phyloP scores from a whole-genome alignment of 2,329 filamentous ascomycete species.

The Colletotrichum sansevieriae region DNA sequence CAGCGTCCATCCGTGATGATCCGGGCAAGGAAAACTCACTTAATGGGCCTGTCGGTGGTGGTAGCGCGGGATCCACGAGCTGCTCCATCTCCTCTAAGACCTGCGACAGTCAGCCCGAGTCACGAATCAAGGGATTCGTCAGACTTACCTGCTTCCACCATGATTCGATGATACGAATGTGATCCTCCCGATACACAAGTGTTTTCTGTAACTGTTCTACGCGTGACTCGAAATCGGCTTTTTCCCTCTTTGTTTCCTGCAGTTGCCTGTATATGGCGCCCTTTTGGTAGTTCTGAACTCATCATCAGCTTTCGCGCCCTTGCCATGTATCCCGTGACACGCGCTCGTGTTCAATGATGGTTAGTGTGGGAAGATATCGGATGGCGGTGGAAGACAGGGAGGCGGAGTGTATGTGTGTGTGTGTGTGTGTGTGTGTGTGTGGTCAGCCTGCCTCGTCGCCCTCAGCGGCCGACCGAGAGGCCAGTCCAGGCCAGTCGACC shows the following conservation, averaged over 20 bases:
- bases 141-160: constrained; percentile 91
- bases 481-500: constrained; percentile 40
- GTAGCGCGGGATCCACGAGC: constrained; percentile 64
- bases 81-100: constrained; percentile 74
- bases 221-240: constrained; percentile 82
- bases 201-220: constrained; percentile 84
- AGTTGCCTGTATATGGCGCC: constrained; percentile 98
- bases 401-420: constrained; percentile 3
- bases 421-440: constrained; percentile 3
- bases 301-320: constrained; percentile 38
- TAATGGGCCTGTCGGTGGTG: constrained; percentile 46
- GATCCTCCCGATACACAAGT: constrained; percentile 88
- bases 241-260: constrained; percentile 97
- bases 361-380: constrained; percentile 27
- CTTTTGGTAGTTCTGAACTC: constrained; percentile 75
- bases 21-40: constrained; percentile 28
- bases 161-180: constrained; percentile 88
- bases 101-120: constrained; percentile 54
- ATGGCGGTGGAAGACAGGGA: constrained; percentile 33
- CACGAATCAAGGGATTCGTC: constrained; percentile 31
- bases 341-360: constrained; percentile 15
- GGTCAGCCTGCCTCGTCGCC: constrained; percentile 38
- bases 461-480: constrained; percentile 38
- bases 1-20: constrained; percentile 43
- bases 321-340: constrained; percentile 37